A percentile compares a stretch with the other conserved stretches of the same genome.
These are phyloP conservation scores for Saccharomycopsis sp. DNA, from an alignment of 805 yeast genomes.

Conservation along the genomic window DNA sequence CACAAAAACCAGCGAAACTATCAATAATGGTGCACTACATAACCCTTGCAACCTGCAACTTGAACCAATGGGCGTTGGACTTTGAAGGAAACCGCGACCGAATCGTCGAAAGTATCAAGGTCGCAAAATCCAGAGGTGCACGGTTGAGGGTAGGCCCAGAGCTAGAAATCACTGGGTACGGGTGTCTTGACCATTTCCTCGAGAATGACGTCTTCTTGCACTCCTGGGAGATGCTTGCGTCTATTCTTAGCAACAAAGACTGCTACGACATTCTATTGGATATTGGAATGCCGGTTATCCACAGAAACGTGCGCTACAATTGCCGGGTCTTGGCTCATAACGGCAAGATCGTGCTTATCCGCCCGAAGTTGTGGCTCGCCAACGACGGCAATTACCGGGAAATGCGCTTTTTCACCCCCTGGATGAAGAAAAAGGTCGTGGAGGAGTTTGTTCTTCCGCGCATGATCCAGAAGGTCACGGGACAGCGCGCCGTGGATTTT, in stretches of 20 bases:
- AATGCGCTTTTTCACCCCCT: constrained; percentile 94
- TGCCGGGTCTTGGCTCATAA: constrained; percentile 81
- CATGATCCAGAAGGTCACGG: constrained; percentile 54
- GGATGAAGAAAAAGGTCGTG: constrained; percentile 72
- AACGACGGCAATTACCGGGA: constrained; percentile 98
- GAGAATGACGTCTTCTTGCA: constrained; percentile 86
- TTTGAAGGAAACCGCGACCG: constrained; percentile 96
- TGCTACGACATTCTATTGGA: constrained; percentile 78
- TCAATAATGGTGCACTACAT: constrained; percentile 74
- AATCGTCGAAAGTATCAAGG: constrained; percentile 68
- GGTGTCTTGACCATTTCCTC: constrained; percentile 87
- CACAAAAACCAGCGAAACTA: background rate
- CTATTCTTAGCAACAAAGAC: constrained; percentile 59
- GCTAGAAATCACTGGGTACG: constrained; percentile 89
- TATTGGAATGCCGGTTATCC: constrained; percentile 90
- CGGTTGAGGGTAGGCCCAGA: constrained; percentile 93
- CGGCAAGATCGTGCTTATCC: constrained; percentile 71
- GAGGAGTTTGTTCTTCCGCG: constrained; percentile 74
- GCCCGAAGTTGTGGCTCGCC: constrained; percentile 91
- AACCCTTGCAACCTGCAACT: constrained; percentile 87
- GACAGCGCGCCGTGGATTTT: constrained; percentile 62
- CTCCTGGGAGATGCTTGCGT: constrained; percentile 90
- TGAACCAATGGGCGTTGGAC: constrained; percentile 98
- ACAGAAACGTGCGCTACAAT: constrained; percentile 82
- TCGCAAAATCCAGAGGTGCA: constrained; percentile 74